phyloP scores from a whole-genome alignment of 495 filamentous ascomycete genomes.

The Penicillium fimorum region DNA sequence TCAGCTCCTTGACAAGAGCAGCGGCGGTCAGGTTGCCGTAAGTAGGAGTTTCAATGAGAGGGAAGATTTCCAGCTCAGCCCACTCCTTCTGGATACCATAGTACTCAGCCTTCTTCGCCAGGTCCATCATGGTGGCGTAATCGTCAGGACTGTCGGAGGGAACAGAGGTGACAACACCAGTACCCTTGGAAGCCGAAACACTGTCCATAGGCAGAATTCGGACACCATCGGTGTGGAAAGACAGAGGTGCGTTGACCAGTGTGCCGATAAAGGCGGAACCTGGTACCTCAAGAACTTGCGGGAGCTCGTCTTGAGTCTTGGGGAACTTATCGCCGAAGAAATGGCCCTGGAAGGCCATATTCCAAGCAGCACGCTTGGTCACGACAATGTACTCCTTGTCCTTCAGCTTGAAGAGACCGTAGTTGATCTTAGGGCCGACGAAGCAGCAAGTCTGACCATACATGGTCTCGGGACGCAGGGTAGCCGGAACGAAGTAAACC shows the following conservation, averaged over 20 bases:
- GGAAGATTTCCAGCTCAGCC: slow-evolving; percentile 82
- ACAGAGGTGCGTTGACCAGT: slow-evolving; percentile 82
- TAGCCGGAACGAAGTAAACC: slow-evolving; percentile 88
- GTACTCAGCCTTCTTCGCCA: slow-evolving; percentile 95
- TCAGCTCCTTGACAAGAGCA: slow-evolving; percentile 83
- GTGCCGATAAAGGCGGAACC: slow-evolving; percentile 86
- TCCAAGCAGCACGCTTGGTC: slow-evolving; percentile 82
- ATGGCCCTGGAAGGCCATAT: slow-evolving; percentile 92
- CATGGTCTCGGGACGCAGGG: slow-evolving; percentile 95
- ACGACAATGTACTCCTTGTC: slow-evolving; percentile 84
- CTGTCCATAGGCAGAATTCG: slow-evolving; percentile 93
- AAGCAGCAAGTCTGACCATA: slow-evolving; percentile 97
- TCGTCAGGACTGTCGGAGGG: slow-evolving; percentile 96
- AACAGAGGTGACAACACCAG: slow-evolving; percentile 92
- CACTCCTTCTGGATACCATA: slow-evolving; percentile 97
- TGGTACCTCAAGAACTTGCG: slow-evolving; percentile 58
- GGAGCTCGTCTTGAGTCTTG: slow-evolving; percentile 54
- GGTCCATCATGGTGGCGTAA: slow-evolving; percentile 82
- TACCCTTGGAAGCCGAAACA: slow-evolving; percentile 88
- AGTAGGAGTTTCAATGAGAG: slow-evolving; percentile 86
- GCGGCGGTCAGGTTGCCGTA: slow-evolving; percentile 84
- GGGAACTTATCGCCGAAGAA: slow-evolving; percentile 76
- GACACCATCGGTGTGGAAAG: slow-evolving; percentile 79
- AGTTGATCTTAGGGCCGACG: slow-evolving; percentile 85
- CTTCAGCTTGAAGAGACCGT: slow-evolving; percentile 81